A percentile compares a stretch with the other conserved stretches of the same genome.
phyloP scores from a whole-genome alignment of 352 stramenopile genomes.

The Phytophthora hybrid region DNA sequence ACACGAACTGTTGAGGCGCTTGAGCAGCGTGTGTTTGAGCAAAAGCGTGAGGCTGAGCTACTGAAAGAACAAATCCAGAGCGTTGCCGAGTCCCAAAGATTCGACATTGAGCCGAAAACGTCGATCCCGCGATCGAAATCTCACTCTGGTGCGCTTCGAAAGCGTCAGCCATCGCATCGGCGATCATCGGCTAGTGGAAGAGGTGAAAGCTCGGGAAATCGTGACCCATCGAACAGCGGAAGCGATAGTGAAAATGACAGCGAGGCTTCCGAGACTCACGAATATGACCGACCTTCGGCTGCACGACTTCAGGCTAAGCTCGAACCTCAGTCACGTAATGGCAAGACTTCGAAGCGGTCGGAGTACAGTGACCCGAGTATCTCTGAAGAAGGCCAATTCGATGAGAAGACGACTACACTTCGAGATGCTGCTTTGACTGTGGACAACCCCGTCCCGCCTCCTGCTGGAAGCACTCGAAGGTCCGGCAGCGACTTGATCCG shows the following conservation, averaged over 20 bases:
- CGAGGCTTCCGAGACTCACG: slow-evolving; percentile 39
- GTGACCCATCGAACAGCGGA: slow-evolving; percentile 34
- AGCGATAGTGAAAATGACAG: slow-evolving; percentile 64
- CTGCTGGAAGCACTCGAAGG: slow-evolving; percentile 21
- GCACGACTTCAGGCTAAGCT: slow-evolving; percentile 21
- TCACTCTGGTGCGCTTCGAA: slow-evolving; percentile 31
- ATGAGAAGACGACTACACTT: slow-evolving; percentile 22
- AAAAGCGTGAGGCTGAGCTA: slow-evolving; percentile 61
- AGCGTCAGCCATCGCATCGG: slow-evolving; percentile 15
- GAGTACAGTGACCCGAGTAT: slow-evolving; percentile 31
- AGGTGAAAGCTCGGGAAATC: slow-evolving; percentile 19
- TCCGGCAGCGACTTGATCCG: slow-evolving; percentile 69
- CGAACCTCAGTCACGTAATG: slow-evolving; percentile 1
- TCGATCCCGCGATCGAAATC: slow-evolving; percentile 42
- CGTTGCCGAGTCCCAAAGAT: slow-evolving; percentile 15
- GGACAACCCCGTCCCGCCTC: slow-evolving; percentile 5
- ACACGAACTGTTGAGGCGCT: slow-evolving; percentile 58
- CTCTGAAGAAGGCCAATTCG: slow-evolving; percentile 7
- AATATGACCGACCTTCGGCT: slow-evolving; percentile 30
- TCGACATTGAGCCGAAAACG: slow-evolving; percentile 9
- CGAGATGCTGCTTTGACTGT: slow-evolving; percentile 21
- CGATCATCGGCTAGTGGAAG: slow-evolving; percentile 17
- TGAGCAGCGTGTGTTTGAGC: slow-evolving; percentile 66
- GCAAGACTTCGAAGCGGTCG: slow-evolving; percentile 15
- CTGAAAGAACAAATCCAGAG: slow-evolving; percentile 57